Evolutionary conservation across 176 grass and related monocot species (phyloP).

Genomic region (Miscanthus lutarioriparius): DNA sequence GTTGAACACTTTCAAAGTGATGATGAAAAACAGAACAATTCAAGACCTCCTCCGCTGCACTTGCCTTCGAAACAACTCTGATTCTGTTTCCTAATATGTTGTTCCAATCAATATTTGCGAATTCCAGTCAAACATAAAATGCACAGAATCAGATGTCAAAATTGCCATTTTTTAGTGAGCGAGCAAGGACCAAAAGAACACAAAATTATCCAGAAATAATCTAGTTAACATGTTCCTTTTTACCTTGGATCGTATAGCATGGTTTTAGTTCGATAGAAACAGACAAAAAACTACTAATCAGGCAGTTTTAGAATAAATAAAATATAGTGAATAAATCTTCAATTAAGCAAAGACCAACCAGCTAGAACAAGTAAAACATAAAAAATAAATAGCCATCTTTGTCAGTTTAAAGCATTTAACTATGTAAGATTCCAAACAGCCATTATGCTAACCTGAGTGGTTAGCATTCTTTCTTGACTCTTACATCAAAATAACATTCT

Average conservation of each 20-base stretch:
- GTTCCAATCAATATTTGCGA: neutral
- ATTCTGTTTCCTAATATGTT: neutral
- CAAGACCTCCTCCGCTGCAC: neutral
- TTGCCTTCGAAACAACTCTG: neutral
- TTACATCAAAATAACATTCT: neutral
- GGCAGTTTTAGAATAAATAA: neutral
- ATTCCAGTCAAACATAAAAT: neutral
- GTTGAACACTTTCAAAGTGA: neutral
- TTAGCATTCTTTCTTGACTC: neutral
- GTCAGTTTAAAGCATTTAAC: neutral
- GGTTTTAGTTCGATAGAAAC: neutral
- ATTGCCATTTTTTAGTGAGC: neutral
- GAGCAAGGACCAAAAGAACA: neutral
- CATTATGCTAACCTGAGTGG: neutral
- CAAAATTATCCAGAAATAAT: neutral
- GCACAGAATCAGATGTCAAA: neutral
- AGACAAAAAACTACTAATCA: neutral
- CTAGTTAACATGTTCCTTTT: neutral
- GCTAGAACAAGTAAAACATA: neutral
- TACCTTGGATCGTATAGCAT: neutral
- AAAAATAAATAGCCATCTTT: neutral
- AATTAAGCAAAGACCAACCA: neutral
- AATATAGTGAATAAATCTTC: constrained; percentile 17
- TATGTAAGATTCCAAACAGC: neutral
- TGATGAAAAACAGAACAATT: neutral